phyloP scores from a whole-genome alignment of 1,284 basidiomycete species.

The Caloboletus firmus region DNA sequence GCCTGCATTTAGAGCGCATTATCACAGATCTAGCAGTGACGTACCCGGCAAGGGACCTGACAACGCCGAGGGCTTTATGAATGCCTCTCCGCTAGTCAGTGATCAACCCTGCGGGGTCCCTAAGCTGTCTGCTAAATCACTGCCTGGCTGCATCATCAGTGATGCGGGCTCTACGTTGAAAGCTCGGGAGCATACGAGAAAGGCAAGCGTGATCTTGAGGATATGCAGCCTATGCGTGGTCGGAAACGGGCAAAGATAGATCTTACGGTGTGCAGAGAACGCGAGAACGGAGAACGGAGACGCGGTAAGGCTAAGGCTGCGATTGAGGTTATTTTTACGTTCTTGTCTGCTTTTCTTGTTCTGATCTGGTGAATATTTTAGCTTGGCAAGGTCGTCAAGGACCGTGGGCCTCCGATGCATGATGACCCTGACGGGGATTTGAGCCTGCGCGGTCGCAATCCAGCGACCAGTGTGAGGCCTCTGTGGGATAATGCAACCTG shows the following conservation, averaged over 20 bases:
- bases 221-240: no score
- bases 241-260: no score
- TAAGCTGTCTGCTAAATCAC: no score
- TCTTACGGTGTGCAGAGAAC: no score
- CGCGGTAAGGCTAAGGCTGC: conserved; percentile 73
- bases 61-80: conserved; percentile 29
- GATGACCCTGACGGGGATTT: conserved; percentile 55
- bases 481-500: conserved; percentile 29
- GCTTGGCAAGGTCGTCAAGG: conserved; percentile 81
- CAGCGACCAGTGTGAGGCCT: conserved; percentile 43
- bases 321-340: conserved; percentile 59
- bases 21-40: conserved; percentile 22
- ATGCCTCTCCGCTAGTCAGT: conserved; percentile 31
- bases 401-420: conserved; percentile 57
- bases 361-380: conserved; percentile 30
- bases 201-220: no score
- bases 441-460: conserved; percentile 13
- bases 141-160: no score
- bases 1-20: conserved; percentile 1
- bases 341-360: conserved; percentile 2
- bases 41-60: conserved; percentile 12
- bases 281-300: no score
- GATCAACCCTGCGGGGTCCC: conserved; percentile 7
- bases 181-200: no score
- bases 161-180: no score